Evolutionary conservation across 192 early-diverging fungal genomes (phyloP).

Genomic region (Phycomyces nitens): DNA sequence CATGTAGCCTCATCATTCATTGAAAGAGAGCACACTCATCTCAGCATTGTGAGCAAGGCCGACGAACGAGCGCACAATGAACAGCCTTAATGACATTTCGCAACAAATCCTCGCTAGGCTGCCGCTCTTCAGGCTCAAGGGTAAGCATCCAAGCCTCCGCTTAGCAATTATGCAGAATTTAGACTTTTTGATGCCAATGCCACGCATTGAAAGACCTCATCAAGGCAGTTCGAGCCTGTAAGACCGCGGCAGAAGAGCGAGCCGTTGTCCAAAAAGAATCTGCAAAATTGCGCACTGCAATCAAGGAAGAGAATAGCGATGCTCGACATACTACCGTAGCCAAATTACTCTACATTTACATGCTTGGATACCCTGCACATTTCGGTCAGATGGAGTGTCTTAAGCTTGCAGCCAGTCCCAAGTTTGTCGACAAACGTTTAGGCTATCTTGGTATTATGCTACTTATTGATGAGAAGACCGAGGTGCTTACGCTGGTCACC

Average conservation of each 20-base stretch:
- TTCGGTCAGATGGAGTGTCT: slow-evolving; percentile 99
- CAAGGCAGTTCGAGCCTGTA: slow-evolving; percentile 94
- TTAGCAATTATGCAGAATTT: not conserved
- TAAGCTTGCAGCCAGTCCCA: slow-evolving; percentile 90
- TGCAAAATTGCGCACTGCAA: slow-evolving; percentile 92
- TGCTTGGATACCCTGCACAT: slow-evolving; percentile 98
- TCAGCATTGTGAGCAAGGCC: not conserved
- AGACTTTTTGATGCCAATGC: not conserved
- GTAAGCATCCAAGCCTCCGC: slow-evolving; percentile 11
- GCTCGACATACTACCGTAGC: slow-evolving; percentile 91
- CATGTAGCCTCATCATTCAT: not conserved
- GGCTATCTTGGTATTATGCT: slow-evolving; percentile 98
- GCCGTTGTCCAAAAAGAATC: slow-evolving; percentile 96
- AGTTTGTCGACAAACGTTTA: slow-evolving; percentile 96
- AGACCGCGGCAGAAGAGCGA: slow-evolving; percentile 97
- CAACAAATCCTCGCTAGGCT: slow-evolving; percentile 39
- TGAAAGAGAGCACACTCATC: not conserved
- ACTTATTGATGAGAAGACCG: slow-evolving; percentile 96
- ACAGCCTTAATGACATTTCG: slow-evolving; percentile 41
- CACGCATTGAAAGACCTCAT: slow-evolving; percentile 57
- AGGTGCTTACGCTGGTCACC: slow-evolving; percentile 93
- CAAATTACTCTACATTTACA: slow-evolving; percentile 97
- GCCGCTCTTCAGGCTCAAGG: slow-evolving; percentile 37
- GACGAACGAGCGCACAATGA: slow-evolving; percentile 19
- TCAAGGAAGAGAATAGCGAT: slow-evolving; percentile 93